phyloP scores from a whole-genome alignment of 2,329 filamentous ascomycete genomes.

The Passalora sequoiae region DNA sequence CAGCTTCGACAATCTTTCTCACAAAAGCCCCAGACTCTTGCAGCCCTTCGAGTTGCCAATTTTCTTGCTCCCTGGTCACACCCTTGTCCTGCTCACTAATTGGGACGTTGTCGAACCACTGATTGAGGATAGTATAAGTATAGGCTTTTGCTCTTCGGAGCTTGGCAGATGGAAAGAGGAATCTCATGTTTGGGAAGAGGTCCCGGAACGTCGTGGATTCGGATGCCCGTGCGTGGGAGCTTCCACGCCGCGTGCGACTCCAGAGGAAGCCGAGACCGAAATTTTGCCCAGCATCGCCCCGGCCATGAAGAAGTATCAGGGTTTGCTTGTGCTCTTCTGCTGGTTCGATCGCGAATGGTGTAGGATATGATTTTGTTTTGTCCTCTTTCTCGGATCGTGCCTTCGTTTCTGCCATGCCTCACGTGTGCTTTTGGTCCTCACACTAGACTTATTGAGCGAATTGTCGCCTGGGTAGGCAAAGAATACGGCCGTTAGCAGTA shows the following conservation, averaged over 20 bases:
- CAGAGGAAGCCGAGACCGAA: conserved; percentile 41
- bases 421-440: too few species aligned
- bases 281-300: conserved; percentile 4
- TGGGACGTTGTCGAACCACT: conserved; percentile 50
- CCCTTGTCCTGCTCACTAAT: conserved; percentile 16
- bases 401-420: too few species aligned
- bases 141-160: conserved; percentile 43
- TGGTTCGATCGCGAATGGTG: not conserved
- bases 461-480: too few species aligned
- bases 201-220: conserved; percentile 26
- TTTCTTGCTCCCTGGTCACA: conserved; percentile 38
- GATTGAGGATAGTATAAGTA: conserved; percentile 41
- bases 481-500: too few species aligned
- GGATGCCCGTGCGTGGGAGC: not conserved
- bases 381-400: too few species aligned
- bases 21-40: conserved; percentile 37
- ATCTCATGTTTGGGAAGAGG: conserved; percentile 42
- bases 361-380: not conserved
- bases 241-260: conserved; percentile 13
- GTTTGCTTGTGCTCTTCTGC: conserved; percentile 6
- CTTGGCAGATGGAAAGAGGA: conserved; percentile 49
- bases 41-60: conserved; percentile 45
- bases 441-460: too few species aligned
- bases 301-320: conserved; percentile 15
- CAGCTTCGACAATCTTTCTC: conserved; percentile 4